phyloP scores from a whole-genome alignment of 345 rosid genomes.

The Capsella bursapastoris region DNA sequence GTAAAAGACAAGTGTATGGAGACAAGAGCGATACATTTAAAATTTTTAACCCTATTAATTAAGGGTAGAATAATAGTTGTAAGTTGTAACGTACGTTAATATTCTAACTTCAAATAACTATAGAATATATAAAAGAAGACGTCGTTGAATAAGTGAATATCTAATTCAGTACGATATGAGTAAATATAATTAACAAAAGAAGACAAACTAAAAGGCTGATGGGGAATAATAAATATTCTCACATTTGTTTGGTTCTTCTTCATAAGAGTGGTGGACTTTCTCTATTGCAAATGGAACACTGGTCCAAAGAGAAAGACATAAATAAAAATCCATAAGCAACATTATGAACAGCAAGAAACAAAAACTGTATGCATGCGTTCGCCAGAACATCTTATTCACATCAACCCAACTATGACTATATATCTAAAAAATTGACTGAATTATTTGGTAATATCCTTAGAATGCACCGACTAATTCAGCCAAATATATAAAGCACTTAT shows the following conservation, averaged over 20 bases:
- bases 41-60: neutral
- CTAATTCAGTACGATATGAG: neutral
- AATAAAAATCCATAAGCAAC: slow-evolving; percentile 31
- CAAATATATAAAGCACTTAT: too few species aligned
- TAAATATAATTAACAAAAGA: slow-evolving; percentile 3
- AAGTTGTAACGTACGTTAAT: slow-evolving; percentile 3
- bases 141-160: slow-evolving; percentile 5
- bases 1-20: slow-evolving; percentile 21
- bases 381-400: slow-evolving; percentile 24
- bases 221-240: slow-evolving; percentile 14
- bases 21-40: slow-evolving; percentile 11
- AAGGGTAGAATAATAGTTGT: neutral
- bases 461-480: neutral
- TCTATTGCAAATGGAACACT: slow-evolving; percentile 20
- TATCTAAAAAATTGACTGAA: neutral
- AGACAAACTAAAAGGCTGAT: slow-evolving; percentile 9
- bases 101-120: slow-evolving; percentile 3
- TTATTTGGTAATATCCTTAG: neutral
- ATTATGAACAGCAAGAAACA: slow-evolving; percentile 19
- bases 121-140: neutral
- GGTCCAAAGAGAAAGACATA: slow-evolving; percentile 34
- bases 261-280: neutral
- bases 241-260: slow-evolving; percentile 25
- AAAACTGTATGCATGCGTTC: slow-evolving; percentile 9
- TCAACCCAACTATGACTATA: neutral